These are phyloP conservation scores for Lactarius trivialis DNA, from an alignment of 768 basidiomycete genomes.

Conservation along the genomic window DNA sequence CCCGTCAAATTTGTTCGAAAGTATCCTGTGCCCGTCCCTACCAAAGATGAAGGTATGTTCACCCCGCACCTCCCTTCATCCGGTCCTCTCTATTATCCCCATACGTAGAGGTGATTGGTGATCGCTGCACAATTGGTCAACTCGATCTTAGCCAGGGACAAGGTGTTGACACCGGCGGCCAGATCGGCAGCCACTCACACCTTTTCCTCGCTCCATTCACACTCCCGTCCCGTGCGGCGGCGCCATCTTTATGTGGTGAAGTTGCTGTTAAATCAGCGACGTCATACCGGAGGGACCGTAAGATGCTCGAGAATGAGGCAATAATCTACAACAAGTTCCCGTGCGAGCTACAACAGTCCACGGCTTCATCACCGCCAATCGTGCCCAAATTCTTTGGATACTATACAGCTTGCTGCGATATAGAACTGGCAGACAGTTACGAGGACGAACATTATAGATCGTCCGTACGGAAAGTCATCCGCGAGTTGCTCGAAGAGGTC, in stretches of 20 bases:
- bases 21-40: background rate
- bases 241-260: background rate
- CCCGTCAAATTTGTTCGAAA: background rate
- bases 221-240: conserved; percentile 34
- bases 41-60: background rate
- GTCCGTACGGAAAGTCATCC: no score
- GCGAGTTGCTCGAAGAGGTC: background rate
- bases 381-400: conserved; percentile 63
- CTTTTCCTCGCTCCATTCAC: conserved; percentile 48
- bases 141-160: conserved; percentile 40
- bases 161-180: conserved; percentile 36
- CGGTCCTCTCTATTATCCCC: background rate
- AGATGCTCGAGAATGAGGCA: conserved; percentile 34
- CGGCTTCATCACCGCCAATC: conserved; percentile 43
- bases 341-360: conserved; percentile 41
- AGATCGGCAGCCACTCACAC: conserved; percentile 46
- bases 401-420: conserved; percentile 34
- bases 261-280: conserved; percentile 29
- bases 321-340: conserved; percentile 42
- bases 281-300: background rate
- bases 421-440: background rate
- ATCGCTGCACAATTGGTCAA: background rate
- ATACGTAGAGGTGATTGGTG: no score
- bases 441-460: background rate
- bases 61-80: background rate